These are phyloP conservation scores for Arctium lappa DNA, from an alignment of 129 eudicot species.

Conservation along the genomic window DNA sequence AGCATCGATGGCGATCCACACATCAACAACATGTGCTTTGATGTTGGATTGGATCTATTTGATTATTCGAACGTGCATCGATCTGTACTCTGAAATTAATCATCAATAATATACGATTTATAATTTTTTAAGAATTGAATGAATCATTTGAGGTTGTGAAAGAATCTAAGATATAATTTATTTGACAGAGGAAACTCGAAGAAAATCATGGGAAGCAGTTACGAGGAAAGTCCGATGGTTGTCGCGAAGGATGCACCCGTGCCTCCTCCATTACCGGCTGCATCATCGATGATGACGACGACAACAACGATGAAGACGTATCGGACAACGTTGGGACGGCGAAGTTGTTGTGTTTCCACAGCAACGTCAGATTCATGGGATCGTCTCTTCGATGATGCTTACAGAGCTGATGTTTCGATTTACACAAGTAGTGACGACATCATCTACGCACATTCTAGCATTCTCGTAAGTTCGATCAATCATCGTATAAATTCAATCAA, in stretches of 20 bases:
- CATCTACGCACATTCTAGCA: slow-evolving; percentile 62
- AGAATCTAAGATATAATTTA: slow-evolving; percentile 20
- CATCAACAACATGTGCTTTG: neutral
- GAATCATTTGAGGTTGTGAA: neutral
- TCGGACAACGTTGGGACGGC: slow-evolving; percentile 16
- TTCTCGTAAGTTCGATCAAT: slow-evolving; percentile 53
- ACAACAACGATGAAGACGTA: neutral
- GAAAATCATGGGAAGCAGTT: slow-evolving; percentile 22
- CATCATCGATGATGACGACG: neutral
- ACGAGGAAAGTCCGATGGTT: slow-evolving; percentile 24
- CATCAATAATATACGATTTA: neutral
- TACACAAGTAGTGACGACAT: slow-evolving; percentile 48
- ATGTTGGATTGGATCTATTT: neutral
- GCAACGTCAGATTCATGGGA: slow-evolving; percentile 50
- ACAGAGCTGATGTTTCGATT: slow-evolving; percentile 80
- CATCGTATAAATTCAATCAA: neutral
- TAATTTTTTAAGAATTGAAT: neutral
- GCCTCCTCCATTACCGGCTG: slow-evolving; percentile 63
- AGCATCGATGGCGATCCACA: neutral
- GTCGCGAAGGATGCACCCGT: slow-evolving; percentile 28
- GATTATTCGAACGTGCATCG: neutral
- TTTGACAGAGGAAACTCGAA: slow-evolving; percentile 8
- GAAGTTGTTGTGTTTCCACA: slow-evolving; percentile 15
- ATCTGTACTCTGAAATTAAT: slow-evolving; percentile 14
- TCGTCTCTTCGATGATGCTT: slow-evolving; percentile 77